These are phyloP conservation scores for Podila clonocystis DNA, from an alignment of 192 early-diverging fungal genomes.

Conservation along the genomic window DNA sequence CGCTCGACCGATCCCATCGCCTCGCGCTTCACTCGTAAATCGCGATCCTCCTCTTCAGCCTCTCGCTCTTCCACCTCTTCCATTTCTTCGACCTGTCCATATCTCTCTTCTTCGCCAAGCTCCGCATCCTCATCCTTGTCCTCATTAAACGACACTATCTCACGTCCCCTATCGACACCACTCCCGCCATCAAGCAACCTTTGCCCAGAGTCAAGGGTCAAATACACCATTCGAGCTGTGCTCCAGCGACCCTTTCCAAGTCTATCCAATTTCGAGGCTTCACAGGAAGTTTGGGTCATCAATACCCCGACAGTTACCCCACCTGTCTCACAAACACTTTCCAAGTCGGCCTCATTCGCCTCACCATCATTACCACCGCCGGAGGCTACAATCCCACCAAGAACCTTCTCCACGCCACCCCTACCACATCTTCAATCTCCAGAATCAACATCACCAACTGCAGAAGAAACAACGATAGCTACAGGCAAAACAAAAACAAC, in stretches of 20 bases:
- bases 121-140: not conserved
- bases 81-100: not conserved
- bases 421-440: too few species aligned
- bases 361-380: too few species aligned
- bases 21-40: not conserved
- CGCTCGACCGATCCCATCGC: conserved; percentile 1
- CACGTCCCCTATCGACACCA: not conserved
- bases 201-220: conserved; percentile 6
- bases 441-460: too few species aligned
- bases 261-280: conserved; percentile 36
- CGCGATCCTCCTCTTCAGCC: conserved; percentile 7
- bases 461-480: too few species aligned
- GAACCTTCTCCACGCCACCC: too few species aligned
- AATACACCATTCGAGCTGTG: conserved; percentile 38
- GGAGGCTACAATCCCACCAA: too few species aligned
- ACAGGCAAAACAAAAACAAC: too few species aligned
- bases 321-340: not conserved
- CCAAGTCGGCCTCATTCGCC: too few species aligned
- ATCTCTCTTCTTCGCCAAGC: too few species aligned
- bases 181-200: conserved; percentile 27
- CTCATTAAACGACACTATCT: not conserved
- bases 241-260: conserved; percentile 37
- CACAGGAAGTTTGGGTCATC: conserved; percentile 44
- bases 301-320: not conserved
- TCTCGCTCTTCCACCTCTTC: not conserved